Conservation (phyloP, 2,329 filamentous ascomycete genomes). For the Colletotrichum spaethianum region DNA sequence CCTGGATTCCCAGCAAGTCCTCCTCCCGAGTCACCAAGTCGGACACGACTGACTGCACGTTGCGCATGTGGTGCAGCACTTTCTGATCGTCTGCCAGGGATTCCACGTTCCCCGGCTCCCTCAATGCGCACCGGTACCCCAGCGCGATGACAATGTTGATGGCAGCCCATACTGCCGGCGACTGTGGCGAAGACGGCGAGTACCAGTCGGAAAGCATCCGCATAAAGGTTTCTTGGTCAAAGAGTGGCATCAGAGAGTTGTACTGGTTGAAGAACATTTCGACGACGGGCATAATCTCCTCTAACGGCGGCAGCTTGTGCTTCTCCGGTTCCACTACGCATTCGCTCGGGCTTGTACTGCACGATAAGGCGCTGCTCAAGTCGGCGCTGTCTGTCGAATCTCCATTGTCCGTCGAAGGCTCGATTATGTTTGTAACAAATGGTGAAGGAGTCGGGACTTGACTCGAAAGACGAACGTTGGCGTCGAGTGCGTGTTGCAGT, state of each 20-base stretch:
- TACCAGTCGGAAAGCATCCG: constrained; percentile 54
- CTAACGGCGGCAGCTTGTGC: constrained; percentile 49
- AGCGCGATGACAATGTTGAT: constrained; percentile 58
- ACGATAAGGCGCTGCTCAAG: neutral
- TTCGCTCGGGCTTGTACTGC: constrained; percentile 28
- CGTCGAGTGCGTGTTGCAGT: constrained; percentile 49
- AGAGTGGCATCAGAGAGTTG: constrained; percentile 55
- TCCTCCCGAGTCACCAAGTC: constrained; percentile 55
- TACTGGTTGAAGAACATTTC: constrained; percentile 55
- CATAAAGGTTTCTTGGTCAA: constrained; percentile 54
- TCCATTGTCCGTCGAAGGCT: neutral
- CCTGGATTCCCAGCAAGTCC: constrained; percentile 56
- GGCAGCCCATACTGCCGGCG: constrained; percentile 50
- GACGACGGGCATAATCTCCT: constrained; percentile 53
- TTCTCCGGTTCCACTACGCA: constrained; percentile 39
- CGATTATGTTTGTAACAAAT: neutral
- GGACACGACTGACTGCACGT: constrained; percentile 55
- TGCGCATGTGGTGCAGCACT: constrained; percentile 51
- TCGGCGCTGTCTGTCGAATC: constrained; percentile 9
- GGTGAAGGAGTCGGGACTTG: neutral
- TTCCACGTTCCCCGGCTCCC: constrained; percentile 43
- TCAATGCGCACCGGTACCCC: constrained; percentile 46
- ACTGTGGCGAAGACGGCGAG: constrained; percentile 41
- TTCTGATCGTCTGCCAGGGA: constrained; percentile 40
- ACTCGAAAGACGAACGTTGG: constrained; percentile 17